Percentiles rank a stretch among this genome's conserved stretches.
Evolutionary conservation across 2,329 filamentous ascomycete species (phyloP).

Genomic region (Penicillium sp.): DNA sequence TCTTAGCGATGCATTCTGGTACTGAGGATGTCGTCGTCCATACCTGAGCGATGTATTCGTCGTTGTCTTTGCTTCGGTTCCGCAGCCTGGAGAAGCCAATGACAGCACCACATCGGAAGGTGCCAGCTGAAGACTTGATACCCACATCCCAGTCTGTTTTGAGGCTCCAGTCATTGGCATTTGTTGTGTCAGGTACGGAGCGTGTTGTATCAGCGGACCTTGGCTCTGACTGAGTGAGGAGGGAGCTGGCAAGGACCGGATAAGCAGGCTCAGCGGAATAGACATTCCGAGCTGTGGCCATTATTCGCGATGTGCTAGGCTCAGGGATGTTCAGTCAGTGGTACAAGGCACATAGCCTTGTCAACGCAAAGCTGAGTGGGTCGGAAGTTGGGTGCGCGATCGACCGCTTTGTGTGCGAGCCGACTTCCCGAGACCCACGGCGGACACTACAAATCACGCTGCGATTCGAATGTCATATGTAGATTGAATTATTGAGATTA

Average conservation of each 20-base stretch:
- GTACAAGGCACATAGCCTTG: background rate
- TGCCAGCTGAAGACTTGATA: constrained; percentile 8
- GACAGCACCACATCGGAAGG: constrained; percentile 30
- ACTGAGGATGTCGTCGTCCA: background rate
- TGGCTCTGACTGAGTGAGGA: constrained; percentile 17
- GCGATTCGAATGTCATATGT: background rate
- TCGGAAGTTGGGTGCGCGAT: background rate
- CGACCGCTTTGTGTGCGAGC: constrained; percentile 1
- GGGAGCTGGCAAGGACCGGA: constrained; percentile 31
- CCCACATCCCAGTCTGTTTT: constrained; percentile 21
- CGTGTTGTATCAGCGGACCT: background rate
- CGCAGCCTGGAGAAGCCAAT: constrained; percentile 33
- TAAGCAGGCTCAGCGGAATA: constrained; percentile 30
- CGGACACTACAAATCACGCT: background rate
- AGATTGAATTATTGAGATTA: no score
- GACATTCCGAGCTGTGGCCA: constrained; percentile 16
- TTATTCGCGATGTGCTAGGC: constrained; percentile 1
- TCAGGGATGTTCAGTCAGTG: background rate
- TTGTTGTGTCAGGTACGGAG: background rate
- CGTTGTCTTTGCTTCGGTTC: constrained; percentile 18
- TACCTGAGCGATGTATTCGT: constrained; percentile 34
- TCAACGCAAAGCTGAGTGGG: background rate
- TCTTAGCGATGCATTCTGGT: background rate
- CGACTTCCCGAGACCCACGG: background rate
- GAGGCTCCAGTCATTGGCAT: constrained; percentile 26